Evolutionary conservation across 306 rosid genomes (phyloP), one percentile per base, ranked within the genome.

Genomic region (Sesbania bispinosa): DNA sequence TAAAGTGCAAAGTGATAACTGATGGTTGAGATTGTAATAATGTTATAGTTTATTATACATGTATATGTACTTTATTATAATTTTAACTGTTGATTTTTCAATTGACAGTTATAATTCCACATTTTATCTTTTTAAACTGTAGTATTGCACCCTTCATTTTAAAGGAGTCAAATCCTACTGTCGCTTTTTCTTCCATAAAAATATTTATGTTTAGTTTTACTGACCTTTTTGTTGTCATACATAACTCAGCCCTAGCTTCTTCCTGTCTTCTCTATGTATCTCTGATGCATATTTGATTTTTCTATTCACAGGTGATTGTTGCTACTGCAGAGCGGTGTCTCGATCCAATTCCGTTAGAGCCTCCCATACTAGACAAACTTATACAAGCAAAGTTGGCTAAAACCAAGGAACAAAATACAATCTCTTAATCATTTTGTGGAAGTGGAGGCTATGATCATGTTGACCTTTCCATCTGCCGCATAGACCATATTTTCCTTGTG

Each of bases 311-410:
- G 98, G 96, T 87, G 80, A 84, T 90, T 78, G 95, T 94, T 57
- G 95, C 92, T 60, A 87, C 91, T 10, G 87, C 96, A 27, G 96
- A 94, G 81, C 92, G 98, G 55, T 87, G 97, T 78, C 97, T 94
- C 7, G 98, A 94, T 59, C 89, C 97, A 45, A 79, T 80, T 78
- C 95, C 94, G 26, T 73, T 94, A 73, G 97, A 90, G 71, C 89
- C 91, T 55, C 90, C 96, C 67, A 94, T 94, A 63, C 75, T 94
- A 74, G 97, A 90, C 85, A 90, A 81, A 75, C 98, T 90, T 58
- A 75, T 86, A 87, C 95, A 82, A 72, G 83, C 90, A 9, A 94
- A 94, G 85, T 75, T 89, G 88, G 85, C 85, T 11, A 90, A 87
- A 74, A 72, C 85, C 27, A 79, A 55, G 76, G 87, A 88, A 47